Evolutionary conservation across 1,284 basidiomycete species (phyloP), one percentile per base, ranked within the genome.

Genomic region (Pseudozyma sp.): DNA sequence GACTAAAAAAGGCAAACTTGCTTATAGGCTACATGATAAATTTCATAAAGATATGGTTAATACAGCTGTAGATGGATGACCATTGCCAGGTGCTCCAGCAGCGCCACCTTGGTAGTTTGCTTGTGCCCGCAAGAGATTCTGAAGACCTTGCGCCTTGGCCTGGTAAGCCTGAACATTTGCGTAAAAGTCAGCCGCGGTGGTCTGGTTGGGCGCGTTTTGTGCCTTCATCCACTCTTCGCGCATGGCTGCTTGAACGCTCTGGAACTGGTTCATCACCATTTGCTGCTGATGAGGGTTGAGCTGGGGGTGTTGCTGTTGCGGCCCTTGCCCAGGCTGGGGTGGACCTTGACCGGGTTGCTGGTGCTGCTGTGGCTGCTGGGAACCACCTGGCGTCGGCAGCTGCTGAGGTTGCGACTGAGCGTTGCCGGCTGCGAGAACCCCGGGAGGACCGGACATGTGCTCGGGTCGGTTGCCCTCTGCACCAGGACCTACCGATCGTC

Each of bases 211-310:
- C 3, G 79, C 77, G 35, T 68, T 75, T 55, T 82, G 80, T 5
- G 80, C 80, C 56, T 82, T 80, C 65, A 80, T 74, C 77, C 79
- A 78, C 42, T 82, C 80, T 38, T 74, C 74, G 39, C 77, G 74
- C 50, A 79, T 72, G 8, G 77, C 77, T 0, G 72, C 74, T 34
- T 82, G 80, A 19, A 82, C 70, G 44, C 56, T 65, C 39, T 79
- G 77, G 70, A 75, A 80, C 57, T 82, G 80, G 44, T 72, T 70
- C 63, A 82, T 63, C 12, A 82, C 72, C 70, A 77, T 67, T 50
- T 80, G 78, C 42, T 79, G 79, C 70, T 82, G 80, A 48, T 82
- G 77, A 36, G 70, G 68, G 16, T 74, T 79, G 13, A 81, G 78
- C 52, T 79, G 79, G 4, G 77, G 69, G 40, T 71, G 71, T 63